Base-by-base conservation (phyloP, 2,329 filamentous ascomycete genomes). In the Fusarium sublunatum region DNA sequence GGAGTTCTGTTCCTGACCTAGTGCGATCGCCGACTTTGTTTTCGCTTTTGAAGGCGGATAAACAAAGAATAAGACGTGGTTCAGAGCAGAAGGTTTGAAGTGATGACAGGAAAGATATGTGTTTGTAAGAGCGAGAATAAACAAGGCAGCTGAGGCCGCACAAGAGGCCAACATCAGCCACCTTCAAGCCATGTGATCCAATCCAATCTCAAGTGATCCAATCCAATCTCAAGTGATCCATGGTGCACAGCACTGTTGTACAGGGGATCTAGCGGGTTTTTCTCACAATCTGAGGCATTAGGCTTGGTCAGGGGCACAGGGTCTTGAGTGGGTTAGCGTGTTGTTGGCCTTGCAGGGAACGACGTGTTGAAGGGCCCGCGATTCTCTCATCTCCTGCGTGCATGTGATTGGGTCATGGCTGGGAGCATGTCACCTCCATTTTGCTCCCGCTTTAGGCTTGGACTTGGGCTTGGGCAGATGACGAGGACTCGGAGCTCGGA, bases 1-100 rank as follows among this genome's bases (percentile, higher is more conserved):
- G 64, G 64, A 65, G 63, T 67, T 51, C 13, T 44, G 59, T 66
- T 47, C 51, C 63, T 67, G 59, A 46, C 46, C 64, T 65, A 56
- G 63, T 59, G 53, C 34, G 45, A 43, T 52, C 24, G 34, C 52
- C 39, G 46, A 47, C 31, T 35, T 26, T 56, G 39, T 46, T 47
- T 41, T 25, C 53, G 34, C 52, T 25, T 47, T 25, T 25, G n/a
- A 25, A 5, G 32, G 44, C 41, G 34, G 22, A 24, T 47, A 49
- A 57, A 63, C 39, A 66, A 52, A 49, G 29, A 61, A 49, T 15
- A 15, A 45, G 35, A 22, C 32, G 47, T 43, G 51, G 50, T 40
- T 31, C 28, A 45, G 26, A 22, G 19, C 19, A 19, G 34, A 5
- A 13, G 26, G 35, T 51, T 26, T 22, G 22, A 11, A 15, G 34